Conservation (phyloP, 2,329 filamentous ascomycete genomes). For the Cladosporium sp. region DNA sequence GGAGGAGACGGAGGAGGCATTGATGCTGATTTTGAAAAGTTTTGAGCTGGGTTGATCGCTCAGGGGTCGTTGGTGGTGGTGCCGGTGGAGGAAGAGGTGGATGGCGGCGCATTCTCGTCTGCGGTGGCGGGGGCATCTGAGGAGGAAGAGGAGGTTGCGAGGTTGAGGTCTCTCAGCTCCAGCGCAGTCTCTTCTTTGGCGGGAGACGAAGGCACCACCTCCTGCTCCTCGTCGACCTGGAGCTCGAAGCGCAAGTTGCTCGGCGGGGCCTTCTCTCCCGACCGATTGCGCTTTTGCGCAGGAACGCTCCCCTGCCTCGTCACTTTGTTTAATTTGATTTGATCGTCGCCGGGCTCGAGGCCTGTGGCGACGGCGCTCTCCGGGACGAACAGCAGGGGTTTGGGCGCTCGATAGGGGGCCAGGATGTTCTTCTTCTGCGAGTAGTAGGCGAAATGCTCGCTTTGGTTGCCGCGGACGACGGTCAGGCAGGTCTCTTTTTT, state of each 20-base stretch:
- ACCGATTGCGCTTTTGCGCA: background rate
- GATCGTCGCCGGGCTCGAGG: background rate
- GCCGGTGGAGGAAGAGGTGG: too few species aligned
- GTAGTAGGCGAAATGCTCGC: background rate
- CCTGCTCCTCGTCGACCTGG: background rate
- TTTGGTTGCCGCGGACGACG: background rate
- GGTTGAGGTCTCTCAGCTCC: too few species aligned
- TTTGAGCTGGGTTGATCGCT: too few species aligned
- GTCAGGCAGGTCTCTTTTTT: background rate
- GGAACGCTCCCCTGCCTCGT: background rate
- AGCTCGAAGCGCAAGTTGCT: background rate
- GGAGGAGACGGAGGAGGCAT: constrained; percentile 15
- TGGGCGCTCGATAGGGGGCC: background rate
- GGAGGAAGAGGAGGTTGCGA: too few species aligned
- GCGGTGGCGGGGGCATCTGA: too few species aligned
- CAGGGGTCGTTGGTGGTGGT: too few species aligned
- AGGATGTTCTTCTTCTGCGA: background rate
- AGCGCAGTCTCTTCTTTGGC: too few species aligned
- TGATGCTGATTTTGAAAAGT: background rate
- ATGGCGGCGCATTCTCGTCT: too few species aligned
- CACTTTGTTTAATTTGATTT: background rate
- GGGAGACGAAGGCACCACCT: background rate
- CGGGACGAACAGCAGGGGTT: background rate
- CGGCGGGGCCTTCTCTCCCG: background rate
- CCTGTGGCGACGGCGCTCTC: background rate